Evolutionary conservation across 1,284 basidiomycete genomes (phyloP).

Genomic region (Boletus smithii): DNA sequence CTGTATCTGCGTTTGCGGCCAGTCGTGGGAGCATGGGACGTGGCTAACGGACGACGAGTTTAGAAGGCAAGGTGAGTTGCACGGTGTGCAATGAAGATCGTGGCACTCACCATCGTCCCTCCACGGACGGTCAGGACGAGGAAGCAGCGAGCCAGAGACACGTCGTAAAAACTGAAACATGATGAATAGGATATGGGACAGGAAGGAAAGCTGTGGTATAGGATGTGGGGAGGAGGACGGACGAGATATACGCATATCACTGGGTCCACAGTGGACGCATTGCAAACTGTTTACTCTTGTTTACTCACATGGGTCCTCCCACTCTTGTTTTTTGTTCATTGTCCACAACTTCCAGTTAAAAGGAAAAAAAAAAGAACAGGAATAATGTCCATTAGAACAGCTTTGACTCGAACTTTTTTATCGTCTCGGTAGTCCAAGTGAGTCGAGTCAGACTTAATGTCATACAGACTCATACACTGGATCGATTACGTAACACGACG

Average conservation of each 20-base stretch:
- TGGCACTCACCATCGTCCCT: conserved; percentile 61
- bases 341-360: too few species aligned
- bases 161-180: conserved; percentile 73
- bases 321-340: too few species aligned
- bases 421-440: background rate
- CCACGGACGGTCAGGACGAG: conserved; percentile 69
- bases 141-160: conserved; percentile 66
- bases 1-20: conserved; percentile 64
- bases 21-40: conserved; percentile 67
- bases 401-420: too few species aligned
- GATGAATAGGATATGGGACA: too few species aligned
- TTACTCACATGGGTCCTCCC: conserved; percentile 10
- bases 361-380: too few species aligned
- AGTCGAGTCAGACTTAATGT: background rate
- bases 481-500: conserved; percentile 20
- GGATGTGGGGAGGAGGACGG: conserved; percentile 1
- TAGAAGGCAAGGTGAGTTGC: conserved; percentile 14
- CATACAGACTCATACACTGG: background rate
- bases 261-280: background rate
- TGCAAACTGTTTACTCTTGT: conserved; percentile 24
- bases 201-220: background rate
- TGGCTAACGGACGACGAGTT: conserved; percentile 43
- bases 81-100: conserved; percentile 2
- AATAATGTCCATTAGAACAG: too few species aligned
- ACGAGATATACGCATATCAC: conserved; percentile 9